Evolutionary conservation across 2,329 filamentous ascomycete species (phyloP).

Genomic region (Fusarium sp.): DNA sequence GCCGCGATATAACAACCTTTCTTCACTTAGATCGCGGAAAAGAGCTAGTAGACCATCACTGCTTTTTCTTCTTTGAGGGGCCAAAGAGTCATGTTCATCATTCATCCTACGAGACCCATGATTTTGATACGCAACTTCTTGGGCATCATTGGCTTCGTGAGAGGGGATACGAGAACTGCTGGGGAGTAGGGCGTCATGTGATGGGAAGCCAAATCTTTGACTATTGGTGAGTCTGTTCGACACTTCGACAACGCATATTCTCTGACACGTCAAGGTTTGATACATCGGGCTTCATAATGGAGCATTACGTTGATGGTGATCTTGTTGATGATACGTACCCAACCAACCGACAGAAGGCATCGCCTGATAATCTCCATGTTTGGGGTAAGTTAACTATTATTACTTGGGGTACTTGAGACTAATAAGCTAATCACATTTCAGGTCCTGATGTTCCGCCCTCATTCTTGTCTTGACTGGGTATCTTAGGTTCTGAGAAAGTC

Average conservation of each 20-base stretch:
- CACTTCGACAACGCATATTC: accelerated
- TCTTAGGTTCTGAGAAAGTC: no score
- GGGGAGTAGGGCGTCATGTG: neutral
- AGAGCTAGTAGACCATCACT: neutral
- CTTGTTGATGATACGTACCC: neutral
- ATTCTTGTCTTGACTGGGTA: neutral
- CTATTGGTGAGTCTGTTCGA: neutral
- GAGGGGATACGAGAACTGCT: neutral
- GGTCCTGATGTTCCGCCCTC: neutral
- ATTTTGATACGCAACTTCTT: neutral
- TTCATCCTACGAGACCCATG: neutral
- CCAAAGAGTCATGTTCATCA: neutral
- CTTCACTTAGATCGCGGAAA: neutral
- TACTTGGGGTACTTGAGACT: no score
- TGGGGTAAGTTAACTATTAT: neutral
- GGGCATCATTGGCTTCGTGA: neutral
- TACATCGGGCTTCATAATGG: neutral
- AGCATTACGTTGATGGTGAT: neutral
- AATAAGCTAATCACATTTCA: neutral
- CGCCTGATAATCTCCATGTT: neutral
- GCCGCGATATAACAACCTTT: neutral
- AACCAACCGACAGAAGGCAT: neutral
- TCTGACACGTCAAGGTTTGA: neutral
- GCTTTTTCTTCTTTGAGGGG: neutral
- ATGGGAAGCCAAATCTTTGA: neutral